These are phyloP conservation scores for Gaultheria prostrata DNA, from an alignment of 148 eudicot genomes.

Conservation along the genomic window DNA sequence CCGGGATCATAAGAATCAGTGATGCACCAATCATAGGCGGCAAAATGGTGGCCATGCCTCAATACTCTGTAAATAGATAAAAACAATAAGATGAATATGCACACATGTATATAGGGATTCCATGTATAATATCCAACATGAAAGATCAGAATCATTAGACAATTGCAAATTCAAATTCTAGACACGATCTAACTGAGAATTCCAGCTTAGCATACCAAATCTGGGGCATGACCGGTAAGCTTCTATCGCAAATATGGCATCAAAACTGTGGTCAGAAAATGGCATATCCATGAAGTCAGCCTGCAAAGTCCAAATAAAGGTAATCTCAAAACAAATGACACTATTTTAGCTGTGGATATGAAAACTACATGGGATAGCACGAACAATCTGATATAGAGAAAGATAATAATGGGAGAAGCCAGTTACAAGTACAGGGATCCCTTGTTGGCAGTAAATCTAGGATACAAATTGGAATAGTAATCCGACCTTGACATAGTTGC, in stretches of 20 bases:
- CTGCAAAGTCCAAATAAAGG: slow-evolving; percentile 30
- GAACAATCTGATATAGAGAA: not conserved
- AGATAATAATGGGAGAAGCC: not conserved
- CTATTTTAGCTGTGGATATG: not conserved
- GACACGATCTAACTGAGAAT: not conserved
- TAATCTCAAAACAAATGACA: not conserved
- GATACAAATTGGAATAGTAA: not conserved
- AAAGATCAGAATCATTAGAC: not conserved
- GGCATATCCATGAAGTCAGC: slow-evolving; percentile 94
- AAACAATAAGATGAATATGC: not conserved
- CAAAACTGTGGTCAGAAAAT: slow-evolving; percentile 64
- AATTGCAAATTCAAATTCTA: not conserved
- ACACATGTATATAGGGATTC: not conserved
- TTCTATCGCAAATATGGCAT: slow-evolving; percentile 91
- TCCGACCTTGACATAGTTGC: slow-evolving; percentile 67
- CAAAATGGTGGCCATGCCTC: slow-evolving; percentile 85
- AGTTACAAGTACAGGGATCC: not conserved
- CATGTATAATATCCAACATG: not conserved
- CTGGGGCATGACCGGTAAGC: slow-evolving; percentile 95
- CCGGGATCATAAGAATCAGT: slow-evolving; percentile 72
- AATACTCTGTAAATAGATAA: slow-evolving; percentile 38
- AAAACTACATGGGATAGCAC: not conserved
- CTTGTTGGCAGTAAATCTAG: slow-evolving; percentile 10
- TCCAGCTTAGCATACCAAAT: slow-evolving; percentile 41
- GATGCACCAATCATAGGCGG: slow-evolving; percentile 93